A percentile compares a stretch with the other conserved stretches of the same genome.
phyloP scores from a whole-genome alignment of 2,329 filamentous ascomycete species.

The Colletotrichum nymphaeae region DNA sequence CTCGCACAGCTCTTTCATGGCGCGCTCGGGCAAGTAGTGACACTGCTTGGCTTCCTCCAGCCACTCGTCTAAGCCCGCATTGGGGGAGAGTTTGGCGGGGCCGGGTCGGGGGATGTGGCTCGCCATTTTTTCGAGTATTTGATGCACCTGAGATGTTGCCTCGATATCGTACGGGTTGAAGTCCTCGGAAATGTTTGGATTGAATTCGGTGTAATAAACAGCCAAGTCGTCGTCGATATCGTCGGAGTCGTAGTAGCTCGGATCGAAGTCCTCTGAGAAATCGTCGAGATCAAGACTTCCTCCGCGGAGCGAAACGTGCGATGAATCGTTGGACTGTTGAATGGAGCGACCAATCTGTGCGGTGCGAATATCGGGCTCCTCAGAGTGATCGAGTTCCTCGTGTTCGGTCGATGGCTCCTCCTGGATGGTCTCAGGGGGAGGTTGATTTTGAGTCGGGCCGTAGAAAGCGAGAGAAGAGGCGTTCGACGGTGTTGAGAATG shows the following conservation, averaged over 20 bases:
- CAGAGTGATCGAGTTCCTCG: conserved; percentile 14
- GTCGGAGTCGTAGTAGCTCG: conserved; percentile 30
- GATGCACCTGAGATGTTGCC: conserved; percentile 8
- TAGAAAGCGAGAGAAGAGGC: not conserved
- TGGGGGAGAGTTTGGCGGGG: conserved; percentile 84
- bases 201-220: conserved; percentile 14
- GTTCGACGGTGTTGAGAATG: conserved; percentile 14
- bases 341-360: conserved; percentile 21
- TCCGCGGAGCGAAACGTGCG: conserved; percentile 14
- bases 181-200: conserved; percentile 19
- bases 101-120: conserved; percentile 83
- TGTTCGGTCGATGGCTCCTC: conserved; percentile 5
- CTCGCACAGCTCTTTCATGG: conserved; percentile 99
- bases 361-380: conserved; percentile 24
- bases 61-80: conserved; percentile 95
- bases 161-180: conserved; percentile 20
- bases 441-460: not conserved
- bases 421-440: conserved; percentile 6
- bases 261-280: conserved; percentile 25
- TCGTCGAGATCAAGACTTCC: conserved; percentile 18
- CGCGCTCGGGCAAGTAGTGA: conserved; percentile 93
- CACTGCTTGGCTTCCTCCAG: conserved; percentile 96
- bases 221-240: conserved; percentile 22
- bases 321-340: conserved; percentile 24
- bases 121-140: conserved; percentile 48